A percentile compares a stretch with the other conserved stretches of the same genome.
Conservation (phyloP, 169 alveolate species). For the Cryptosporidium bovis region DNA sequence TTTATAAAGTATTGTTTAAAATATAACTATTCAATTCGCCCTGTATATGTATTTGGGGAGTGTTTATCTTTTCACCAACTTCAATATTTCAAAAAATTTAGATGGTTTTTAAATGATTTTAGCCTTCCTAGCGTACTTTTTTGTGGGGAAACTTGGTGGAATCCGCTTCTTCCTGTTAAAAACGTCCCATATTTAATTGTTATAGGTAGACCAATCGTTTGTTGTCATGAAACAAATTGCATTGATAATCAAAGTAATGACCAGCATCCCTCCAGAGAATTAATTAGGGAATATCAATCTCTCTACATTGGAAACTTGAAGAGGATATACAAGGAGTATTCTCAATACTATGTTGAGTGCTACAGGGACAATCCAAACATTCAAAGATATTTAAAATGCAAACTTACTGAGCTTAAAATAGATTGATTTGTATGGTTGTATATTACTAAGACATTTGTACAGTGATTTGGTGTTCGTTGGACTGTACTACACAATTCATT, state of each 20-base stretch:
- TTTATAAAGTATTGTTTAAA: constrained; percentile 60
- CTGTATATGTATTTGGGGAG: constrained; percentile 70
- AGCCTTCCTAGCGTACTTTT: constrained; percentile 58
- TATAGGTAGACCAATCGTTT: constrained; percentile 32
- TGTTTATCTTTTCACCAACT: constrained; percentile 60
- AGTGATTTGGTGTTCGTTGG: no score
- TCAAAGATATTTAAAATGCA: constrained; percentile 20
- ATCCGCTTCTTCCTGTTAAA: constrained; percentile 49
- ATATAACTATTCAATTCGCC: constrained; percentile 57
- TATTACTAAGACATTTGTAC: no score
- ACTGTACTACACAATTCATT: no score
- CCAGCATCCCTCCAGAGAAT: constrained; percentile 38
- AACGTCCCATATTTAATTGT: constrained; percentile 54
- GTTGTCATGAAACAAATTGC: neutral
- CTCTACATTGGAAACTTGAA: constrained; percentile 27
- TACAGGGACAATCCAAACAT: constrained; percentile 13
- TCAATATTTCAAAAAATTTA: constrained; percentile 13
- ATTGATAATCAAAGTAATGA: neutral
- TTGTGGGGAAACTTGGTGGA: constrained; percentile 74
- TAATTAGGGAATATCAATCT: constrained; percentile 35
- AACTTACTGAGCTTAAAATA: constrained; percentile 7
- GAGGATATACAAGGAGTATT: constrained; percentile 15
- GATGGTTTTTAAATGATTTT: constrained; percentile 52
- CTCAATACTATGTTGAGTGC: constrained; percentile 7
- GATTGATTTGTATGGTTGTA: neutral